These are phyloP conservation scores for Tuber calosporum DNA, from an alignment of 495 filamentous ascomycete species.

Conservation along the genomic window DNA sequence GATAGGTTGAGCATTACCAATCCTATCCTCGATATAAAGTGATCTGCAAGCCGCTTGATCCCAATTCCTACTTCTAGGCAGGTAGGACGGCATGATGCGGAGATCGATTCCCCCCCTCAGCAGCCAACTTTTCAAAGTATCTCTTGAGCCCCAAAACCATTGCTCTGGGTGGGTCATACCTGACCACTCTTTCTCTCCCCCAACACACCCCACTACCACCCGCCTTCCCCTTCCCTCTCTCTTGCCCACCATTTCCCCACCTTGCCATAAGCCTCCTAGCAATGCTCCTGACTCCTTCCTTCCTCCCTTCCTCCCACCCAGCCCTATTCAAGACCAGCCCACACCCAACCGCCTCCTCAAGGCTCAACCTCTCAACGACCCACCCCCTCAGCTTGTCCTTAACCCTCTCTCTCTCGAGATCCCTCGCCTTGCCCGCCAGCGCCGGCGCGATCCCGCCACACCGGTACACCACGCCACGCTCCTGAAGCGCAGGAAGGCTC, in stretches of 20 bases:
- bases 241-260: conserved; percentile 4
- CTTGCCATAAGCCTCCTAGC: conserved; percentile 18
- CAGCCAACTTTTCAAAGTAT: conserved; percentile 29
- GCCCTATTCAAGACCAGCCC: conserved; percentile 25
- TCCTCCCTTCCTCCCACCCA: conserved; percentile 16
- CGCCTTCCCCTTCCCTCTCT: conserved; percentile 11
- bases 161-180: conserved; percentile 23
- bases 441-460: conserved; percentile 41
- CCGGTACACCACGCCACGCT: conserved; percentile 40
- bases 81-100: not conserved
- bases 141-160: conserved; percentile 23
- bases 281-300: conserved; percentile 26
- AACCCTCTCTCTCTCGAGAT: conserved; percentile 51
- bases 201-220: conserved; percentile 15
- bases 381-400: conserved; percentile 52
- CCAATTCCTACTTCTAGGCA: not conserved
- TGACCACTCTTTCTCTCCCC: conserved; percentile 24
- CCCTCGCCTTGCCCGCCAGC: conserved; percentile 47
- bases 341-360: conserved; percentile 17
- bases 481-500: conserved; percentile 37
- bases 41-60: not conserved
- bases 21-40: not conserved
- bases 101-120: not conserved
- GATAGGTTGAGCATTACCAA: not conserved
- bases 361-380: conserved; percentile 9